Percentiles rank a stretch among this genome's conserved stretches.
Conservation (phyloP, 352 stramenopile species). For the Sclerospora graminicola region DNA sequence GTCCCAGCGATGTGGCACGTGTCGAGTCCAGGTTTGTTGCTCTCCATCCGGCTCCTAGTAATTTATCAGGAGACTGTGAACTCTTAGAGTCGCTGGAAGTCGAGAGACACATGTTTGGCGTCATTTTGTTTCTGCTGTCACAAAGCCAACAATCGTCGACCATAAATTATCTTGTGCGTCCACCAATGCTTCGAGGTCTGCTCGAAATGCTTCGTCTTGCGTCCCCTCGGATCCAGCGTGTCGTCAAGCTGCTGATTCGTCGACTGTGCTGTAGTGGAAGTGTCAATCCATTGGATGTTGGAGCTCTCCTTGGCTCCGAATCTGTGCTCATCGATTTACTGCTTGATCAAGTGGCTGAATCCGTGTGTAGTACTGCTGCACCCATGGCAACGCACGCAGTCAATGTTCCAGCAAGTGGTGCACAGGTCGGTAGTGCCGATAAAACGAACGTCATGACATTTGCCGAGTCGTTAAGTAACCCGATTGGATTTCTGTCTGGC, state of each 20-base stretch:
- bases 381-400: conserved; percentile 48
- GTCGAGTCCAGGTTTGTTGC: conserved; percentile 32
- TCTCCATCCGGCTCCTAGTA: conserved; percentile 22
- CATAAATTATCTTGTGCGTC: conserved; percentile 46
- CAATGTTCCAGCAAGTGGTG: conserved; percentile 25
- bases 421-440: conserved; percentile 10
- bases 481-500: conserved; percentile 67
- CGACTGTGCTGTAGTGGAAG: conserved; percentile 58
- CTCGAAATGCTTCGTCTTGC: conserved; percentile 67
- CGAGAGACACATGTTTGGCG: conserved; percentile 55
- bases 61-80: conserved; percentile 25
- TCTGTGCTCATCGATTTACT: conserved; percentile 75
- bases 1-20: conserved; percentile 32
- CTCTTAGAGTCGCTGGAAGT: conserved; percentile 70
- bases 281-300: conserved; percentile 56
- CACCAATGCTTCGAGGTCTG: conserved; percentile 56
- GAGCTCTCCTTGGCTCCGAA: conserved; percentile 64
- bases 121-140: conserved; percentile 74
- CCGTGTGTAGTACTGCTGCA: conserved; percentile 66
- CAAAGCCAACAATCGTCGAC: conserved; percentile 57
- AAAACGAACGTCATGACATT: conserved; percentile 21
- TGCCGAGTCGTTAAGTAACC: conserved; percentile 70
- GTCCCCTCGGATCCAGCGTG: conserved; percentile 69
- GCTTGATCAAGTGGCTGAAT: conserved; percentile 81
- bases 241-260: conserved; percentile 73